phyloP scores from a whole-genome alignment of 352 stramenopile genomes.

The Thalassiosira mediterranea region DNA sequence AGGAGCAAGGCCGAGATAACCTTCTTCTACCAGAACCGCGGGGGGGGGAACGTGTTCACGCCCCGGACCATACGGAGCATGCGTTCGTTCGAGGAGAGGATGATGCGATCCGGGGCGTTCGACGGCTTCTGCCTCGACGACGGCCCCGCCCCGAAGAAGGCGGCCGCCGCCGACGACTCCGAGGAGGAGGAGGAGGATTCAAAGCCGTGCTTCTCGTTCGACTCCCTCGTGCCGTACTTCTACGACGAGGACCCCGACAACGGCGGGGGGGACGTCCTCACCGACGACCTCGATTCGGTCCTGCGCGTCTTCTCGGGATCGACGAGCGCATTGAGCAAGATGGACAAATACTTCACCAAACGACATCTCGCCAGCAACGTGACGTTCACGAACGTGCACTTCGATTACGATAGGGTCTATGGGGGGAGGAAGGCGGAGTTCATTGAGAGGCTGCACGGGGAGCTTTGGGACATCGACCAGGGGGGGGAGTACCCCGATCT shows the following conservation, averaged over 20 bases:
- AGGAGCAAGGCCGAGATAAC: conserved; percentile 4
- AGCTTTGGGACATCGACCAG: conserved; percentile 25
- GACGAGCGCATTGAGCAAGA: conserved; percentile 16
- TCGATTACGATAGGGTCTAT: conserved; percentile 11
- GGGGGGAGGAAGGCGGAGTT: conserved; percentile 3
- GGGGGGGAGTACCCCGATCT: conserved; percentile 21
- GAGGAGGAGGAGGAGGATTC: too few species aligned
- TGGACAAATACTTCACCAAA: conserved; percentile 36
- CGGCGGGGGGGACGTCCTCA: too few species aligned
- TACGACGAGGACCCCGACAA: too few species aligned
- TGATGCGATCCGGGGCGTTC: conserved; percentile 23
- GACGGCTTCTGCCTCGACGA: too few species aligned
- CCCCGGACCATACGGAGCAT: conserved; percentile 24
- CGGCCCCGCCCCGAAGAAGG: too few species aligned
- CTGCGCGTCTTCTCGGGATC: conserved; percentile 13
- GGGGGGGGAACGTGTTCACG: conserved; percentile 31
- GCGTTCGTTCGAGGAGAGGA: conserved; percentile 15
- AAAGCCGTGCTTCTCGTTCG: conserved; percentile 34
- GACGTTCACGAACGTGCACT: conserved; percentile 9
- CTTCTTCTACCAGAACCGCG: conserved; percentile 40
- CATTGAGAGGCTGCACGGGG: conserved; percentile 12
- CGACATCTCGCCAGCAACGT: conserved; percentile 25
- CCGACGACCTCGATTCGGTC: conserved; percentile 30
- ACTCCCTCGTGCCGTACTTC: conserved; percentile 32
- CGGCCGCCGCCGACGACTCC: too few species aligned